phyloP scores from a whole-genome alignment of 306 rosid species.

The Leucaena leucocephala region DNA sequence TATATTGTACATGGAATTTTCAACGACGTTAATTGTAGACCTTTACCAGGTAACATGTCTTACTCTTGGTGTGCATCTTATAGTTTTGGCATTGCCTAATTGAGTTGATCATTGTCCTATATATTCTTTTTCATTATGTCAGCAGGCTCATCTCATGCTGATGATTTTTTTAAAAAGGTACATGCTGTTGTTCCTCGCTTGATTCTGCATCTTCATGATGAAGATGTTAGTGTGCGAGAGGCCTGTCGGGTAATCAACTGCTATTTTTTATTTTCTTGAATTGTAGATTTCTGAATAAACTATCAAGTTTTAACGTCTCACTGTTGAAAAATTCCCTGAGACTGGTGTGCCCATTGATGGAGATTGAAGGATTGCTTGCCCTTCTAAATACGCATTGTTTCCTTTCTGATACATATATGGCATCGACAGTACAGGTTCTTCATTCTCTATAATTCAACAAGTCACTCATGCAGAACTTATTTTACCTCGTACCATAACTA shows the following conservation, averaged over 20 bases:
- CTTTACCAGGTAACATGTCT: background rate
- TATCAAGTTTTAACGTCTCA: constrained; percentile 11
- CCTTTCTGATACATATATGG: constrained; percentile 85
- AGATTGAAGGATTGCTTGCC: constrained; percentile 61
- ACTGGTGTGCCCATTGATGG: constrained; percentile 67
- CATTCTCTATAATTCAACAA: background rate
- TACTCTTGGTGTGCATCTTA: constrained; percentile 12
- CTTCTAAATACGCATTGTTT: constrained; percentile 66
- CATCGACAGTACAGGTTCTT: constrained; percentile 75
- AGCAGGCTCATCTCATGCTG: constrained; percentile 29
- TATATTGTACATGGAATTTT: background rate
- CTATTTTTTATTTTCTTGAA: constrained; percentile 37
- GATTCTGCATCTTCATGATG: constrained; percentile 87
- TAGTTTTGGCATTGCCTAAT: constrained; percentile 10
- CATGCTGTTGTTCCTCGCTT: constrained; percentile 88
- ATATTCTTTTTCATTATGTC: constrained; percentile 26
- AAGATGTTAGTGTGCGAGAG: constrained; percentile 67
- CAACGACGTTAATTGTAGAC: background rate
- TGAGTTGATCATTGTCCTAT: constrained; percentile 24
- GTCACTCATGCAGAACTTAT: background rate
- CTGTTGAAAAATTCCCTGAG: constrained; percentile 62
- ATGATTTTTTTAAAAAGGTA: constrained; percentile 52
- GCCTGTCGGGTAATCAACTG: constrained; percentile 87
- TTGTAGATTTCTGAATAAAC: constrained; percentile 17
- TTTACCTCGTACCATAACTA: background rate